These are phyloP conservation scores for Heliamphora exappendiculata DNA, from an alignment of 148 eudicot species.

Conservation along the genomic window DNA sequence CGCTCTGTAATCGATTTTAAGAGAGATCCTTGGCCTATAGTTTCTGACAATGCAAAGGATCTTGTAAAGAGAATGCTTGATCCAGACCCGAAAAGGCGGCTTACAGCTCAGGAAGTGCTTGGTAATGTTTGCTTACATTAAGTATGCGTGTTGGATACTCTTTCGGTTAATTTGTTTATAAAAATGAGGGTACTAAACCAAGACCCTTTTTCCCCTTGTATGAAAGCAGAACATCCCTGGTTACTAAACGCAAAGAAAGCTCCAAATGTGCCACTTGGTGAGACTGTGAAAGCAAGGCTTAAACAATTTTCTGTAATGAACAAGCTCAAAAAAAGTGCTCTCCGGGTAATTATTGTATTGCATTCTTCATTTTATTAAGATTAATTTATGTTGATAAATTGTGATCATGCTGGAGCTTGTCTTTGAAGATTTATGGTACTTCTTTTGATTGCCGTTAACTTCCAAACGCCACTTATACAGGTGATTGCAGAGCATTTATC, in stretches of 20 bases:
- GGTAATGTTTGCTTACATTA: conserved; percentile 32
- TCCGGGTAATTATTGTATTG: conserved; percentile 35
- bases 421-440: not conserved
- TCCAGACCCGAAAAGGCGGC: conserved; percentile 63
- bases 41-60: conserved; percentile 69
- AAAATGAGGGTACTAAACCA: not conserved
- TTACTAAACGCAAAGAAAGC: conserved; percentile 68
- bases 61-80: conserved; percentile 73
- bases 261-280: conserved; percentile 75
- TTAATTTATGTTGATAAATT: not conserved
- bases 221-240: conserved; percentile 72
- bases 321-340: conserved; percentile 83
- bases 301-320: conserved; percentile 88
- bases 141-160: not conserved
- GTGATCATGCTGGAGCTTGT: not conserved
- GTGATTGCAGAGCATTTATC: conserved; percentile 89
- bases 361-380: not conserved
- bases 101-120: conserved; percentile 66
- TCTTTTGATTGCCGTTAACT: conserved; percentile 5
- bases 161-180: not conserved
- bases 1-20: conserved; percentile 67
- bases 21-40: conserved; percentile 84
- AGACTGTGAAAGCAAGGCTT: conserved; percentile 79
- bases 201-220: not conserved
- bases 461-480: conserved; percentile 23